A percentile compares a stretch with the other conserved stretches of the same genome.
These are phyloP conservation scores for Phyllostachys edulis DNA, from an alignment of 176 grass and related monocot species.

Conservation along the genomic window DNA sequence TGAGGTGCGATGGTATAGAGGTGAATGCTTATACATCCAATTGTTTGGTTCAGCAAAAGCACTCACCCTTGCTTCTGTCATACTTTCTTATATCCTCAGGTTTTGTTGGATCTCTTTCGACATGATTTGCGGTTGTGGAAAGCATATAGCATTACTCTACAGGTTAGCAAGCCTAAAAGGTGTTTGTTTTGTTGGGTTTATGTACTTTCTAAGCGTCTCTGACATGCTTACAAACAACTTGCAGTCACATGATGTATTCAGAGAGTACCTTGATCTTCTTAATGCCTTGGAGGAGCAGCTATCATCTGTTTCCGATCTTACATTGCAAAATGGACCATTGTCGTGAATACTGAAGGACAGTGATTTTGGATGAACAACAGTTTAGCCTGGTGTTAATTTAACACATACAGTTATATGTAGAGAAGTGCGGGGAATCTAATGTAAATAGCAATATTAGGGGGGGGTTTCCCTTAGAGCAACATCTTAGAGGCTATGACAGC, in stretches of 20 bases:
- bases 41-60: slow-evolving; percentile 10
- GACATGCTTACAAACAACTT: slow-evolving; percentile 34
- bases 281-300: slow-evolving; percentile 80
- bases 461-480: slow-evolving; percentile 11
- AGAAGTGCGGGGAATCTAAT: slow-evolving; percentile 12
- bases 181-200: neutral
- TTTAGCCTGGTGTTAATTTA: slow-evolving; percentile 50
- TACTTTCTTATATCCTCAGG: slow-evolving; percentile 47
- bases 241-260: slow-evolving; percentile 88
- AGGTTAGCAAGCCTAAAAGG: slow-evolving; percentile 43
- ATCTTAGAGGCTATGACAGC: slow-evolving; percentile 33
- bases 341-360: slow-evolving; percentile 26
- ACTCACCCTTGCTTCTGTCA: slow-evolving; percentile 12
- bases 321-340: slow-evolving; percentile 59
- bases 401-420: slow-evolving; percentile 37
- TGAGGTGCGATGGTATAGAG: neutral
- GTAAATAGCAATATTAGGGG: slow-evolving; percentile 56
- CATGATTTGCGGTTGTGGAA: slow-evolving; percentile 93
- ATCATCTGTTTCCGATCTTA: slow-evolving; percentile 60
- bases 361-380: neutral
- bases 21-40: slow-evolving; percentile 3
- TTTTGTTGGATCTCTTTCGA: slow-evolving; percentile 93
- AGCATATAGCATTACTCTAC: slow-evolving; percentile 90
- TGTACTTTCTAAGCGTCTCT: neutral
- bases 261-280: slow-evolving; percentile 89